These are phyloP conservation scores for Daldinia childiae DNA, from an alignment of 495 filamentous ascomycete species.

Conservation along the genomic window DNA sequence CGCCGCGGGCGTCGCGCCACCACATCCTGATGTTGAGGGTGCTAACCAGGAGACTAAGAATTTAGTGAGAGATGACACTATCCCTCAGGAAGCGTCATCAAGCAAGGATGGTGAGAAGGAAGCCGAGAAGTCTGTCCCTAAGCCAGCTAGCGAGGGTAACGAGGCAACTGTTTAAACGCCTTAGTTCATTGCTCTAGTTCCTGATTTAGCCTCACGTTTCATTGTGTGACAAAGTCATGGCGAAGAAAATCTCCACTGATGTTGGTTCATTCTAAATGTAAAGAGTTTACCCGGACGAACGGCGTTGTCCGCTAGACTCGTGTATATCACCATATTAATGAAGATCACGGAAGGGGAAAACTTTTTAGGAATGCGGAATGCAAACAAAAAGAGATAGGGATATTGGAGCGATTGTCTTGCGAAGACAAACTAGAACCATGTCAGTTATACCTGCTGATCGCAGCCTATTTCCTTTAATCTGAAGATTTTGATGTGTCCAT, in stretches of 20 bases:
- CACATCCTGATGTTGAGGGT: conserved; percentile 85
- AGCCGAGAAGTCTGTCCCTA: conserved; percentile 64
- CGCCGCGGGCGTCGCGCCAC: conserved; percentile 67
- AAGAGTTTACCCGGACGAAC: conserved; percentile 15
- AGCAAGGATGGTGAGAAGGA: conserved; percentile 73
- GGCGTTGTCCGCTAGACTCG: conserved; percentile 25
- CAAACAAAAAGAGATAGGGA: conserved; percentile 25
- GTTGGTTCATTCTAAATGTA: conserved; percentile 19
- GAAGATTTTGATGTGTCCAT: conserved; percentile 21
- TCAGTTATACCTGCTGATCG: conserved; percentile 39
- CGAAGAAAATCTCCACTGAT: conserved; percentile 29
- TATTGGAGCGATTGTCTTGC: conserved; percentile 27
- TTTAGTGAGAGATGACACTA: conserved; percentile 52
- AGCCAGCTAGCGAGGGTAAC: conserved; percentile 80
- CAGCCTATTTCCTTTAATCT: conserved; percentile 36
- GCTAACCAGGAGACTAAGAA: conserved; percentile 70
- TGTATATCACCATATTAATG: conserved; percentile 41
- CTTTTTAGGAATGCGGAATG: conserved; percentile 27
- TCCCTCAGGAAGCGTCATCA: conserved; percentile 61
- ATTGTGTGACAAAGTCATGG: conserved; percentile 17
- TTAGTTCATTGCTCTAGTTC: not conserved
- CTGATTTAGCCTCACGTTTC: conserved; percentile 5
- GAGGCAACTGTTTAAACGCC: conserved; percentile 61
- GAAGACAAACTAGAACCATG: conserved; percentile 25
- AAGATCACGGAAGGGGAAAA: conserved; percentile 36